A percentile compares a stretch with the other conserved stretches of the same genome.
phyloP scores from a whole-genome alignment of 2,329 filamentous ascomycete genomes.

The Aplosporella prunicola region DNA sequence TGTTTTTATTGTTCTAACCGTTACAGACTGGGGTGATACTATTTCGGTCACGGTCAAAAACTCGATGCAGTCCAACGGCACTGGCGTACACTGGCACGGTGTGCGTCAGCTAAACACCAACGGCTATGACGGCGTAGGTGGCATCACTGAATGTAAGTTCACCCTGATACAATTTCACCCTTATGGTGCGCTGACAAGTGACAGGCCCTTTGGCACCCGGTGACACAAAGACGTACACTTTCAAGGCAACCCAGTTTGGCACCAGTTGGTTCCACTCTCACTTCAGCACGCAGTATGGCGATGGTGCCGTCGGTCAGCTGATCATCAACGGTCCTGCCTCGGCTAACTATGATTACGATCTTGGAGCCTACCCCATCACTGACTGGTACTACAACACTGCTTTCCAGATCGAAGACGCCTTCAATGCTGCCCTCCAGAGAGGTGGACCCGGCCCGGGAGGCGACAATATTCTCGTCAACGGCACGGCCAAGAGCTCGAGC shows the following conservation, averaged over 20 bases:
- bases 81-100: slow-evolving; percentile 45
- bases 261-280: slow-evolving; percentile 33
- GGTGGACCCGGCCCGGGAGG: slow-evolving; percentile 22
- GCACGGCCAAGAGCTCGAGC: slow-evolving; percentile 43
- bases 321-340: slow-evolving; percentile 32
- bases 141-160: slow-evolving; percentile 48
- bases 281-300: slow-evolving; percentile 32
- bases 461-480: slow-evolving; percentile 43
- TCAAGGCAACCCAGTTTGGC: slow-evolving; percentile 42
- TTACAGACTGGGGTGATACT: slow-evolving; percentile 30
- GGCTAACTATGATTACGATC: slow-evolving; percentile 45
- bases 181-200: slow-evolving; percentile 13
- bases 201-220: slow-evolving; percentile 50
- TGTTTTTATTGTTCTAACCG: slow-evolving; percentile 9
- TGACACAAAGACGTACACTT: slow-evolving; percentile 47
- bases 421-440: slow-evolving; percentile 21
- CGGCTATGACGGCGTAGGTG: slow-evolving; percentile 37
- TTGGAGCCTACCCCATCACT: slow-evolving; percentile 47
- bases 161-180: too few species aligned
- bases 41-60: slow-evolving; percentile 31
- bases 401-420: slow-evolving; percentile 16
- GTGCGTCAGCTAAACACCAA: slow-evolving; percentile 34
- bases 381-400: slow-evolving; percentile 49
- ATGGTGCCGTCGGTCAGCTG: slow-evolving; percentile 32
- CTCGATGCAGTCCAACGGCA: slow-evolving; percentile 32